These are phyloP conservation scores for Colletotrichum costaricense DNA, from an alignment of 2,329 filamentous ascomycete genomes.

Conservation along the genomic window DNA sequence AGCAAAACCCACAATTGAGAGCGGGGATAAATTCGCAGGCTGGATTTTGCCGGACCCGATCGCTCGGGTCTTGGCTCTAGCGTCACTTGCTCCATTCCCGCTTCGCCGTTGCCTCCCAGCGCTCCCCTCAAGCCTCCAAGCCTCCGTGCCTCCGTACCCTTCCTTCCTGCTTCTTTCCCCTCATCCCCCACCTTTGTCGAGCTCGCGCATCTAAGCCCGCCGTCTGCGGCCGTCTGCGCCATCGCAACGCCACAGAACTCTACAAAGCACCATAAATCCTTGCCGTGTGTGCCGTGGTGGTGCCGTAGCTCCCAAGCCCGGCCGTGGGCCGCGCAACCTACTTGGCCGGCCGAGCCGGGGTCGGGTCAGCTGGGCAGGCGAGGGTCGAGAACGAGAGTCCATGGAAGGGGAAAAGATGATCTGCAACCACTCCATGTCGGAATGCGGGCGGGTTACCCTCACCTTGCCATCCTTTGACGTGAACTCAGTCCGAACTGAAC, in stretches of 20 bases:
- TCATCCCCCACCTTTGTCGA: no score
- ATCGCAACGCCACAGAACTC: background rate
- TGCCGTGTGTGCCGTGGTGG: background rate
- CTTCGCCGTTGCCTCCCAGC: background rate
- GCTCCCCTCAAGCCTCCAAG: background rate
- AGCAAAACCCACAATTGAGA: background rate
- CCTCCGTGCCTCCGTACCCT: no score
- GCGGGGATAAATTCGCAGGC: background rate
- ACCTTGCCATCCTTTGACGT: background rate
- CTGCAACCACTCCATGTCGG: background rate
- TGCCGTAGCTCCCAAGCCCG: background rate
- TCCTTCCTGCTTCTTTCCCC: no score
- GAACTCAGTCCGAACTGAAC: background rate
- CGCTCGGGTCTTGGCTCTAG: constrained; percentile 18
- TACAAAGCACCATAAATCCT: no score
- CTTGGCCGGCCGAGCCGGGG: background rate
- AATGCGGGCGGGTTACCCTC: background rate
- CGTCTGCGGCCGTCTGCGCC: constrained; percentile 3
- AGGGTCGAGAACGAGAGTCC: background rate
- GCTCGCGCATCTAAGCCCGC: background rate
- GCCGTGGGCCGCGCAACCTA: no score
- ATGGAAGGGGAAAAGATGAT: background rate
- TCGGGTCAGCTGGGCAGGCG: background rate
- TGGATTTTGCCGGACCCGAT: background rate
- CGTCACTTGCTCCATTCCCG: background rate